Evolutionary conservation across 2,329 filamentous ascomycete genomes (phyloP).

Genomic region (Calonectria ilicicola): DNA sequence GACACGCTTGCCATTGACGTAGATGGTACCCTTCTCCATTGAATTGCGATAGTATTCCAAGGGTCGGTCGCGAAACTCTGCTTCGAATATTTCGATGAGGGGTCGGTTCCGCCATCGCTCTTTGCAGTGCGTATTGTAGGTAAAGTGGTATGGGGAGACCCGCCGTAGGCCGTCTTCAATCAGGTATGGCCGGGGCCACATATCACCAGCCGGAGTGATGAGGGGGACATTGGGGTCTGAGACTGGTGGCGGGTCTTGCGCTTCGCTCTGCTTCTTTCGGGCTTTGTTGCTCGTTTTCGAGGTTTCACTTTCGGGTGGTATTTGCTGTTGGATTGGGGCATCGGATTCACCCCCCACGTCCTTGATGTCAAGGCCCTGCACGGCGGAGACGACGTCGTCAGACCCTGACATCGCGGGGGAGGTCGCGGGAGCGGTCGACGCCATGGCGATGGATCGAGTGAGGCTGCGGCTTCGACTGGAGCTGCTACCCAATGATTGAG

Average conservation of each 20-base stretch:
- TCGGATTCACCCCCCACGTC: conserved; percentile 20
- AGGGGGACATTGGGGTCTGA: conserved; percentile 40
- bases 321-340: conserved; percentile 22
- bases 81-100: conserved; percentile 87
- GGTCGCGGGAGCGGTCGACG: conserved; percentile 25
- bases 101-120: conserved; percentile 88
- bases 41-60: conserved; percentile 88
- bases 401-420: conserved; percentile 19
- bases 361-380: conserved; percentile 33
- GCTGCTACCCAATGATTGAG: neutral
- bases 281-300: neutral
- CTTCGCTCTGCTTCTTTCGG: conserved; percentile 24
- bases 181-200: conserved; percentile 78
- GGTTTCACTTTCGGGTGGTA: conserved; percentile 23
- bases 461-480: conserved; percentile 20
- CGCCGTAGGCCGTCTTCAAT: conserved; percentile 86
- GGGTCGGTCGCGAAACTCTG: conserved; percentile 91
- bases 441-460: conserved; percentile 34
- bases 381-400: conserved; percentile 29
- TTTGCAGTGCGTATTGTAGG: conserved; percentile 96
- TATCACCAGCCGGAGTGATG: conserved; percentile 50
- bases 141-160: conserved; percentile 89
- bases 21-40: conserved; percentile 83
- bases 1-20: conserved; percentile 81
- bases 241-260: conserved; percentile 31